Evolutionary conservation across 208 protist species (phyloP).

Genomic region (Dictyostelium gargantuum): DNA sequence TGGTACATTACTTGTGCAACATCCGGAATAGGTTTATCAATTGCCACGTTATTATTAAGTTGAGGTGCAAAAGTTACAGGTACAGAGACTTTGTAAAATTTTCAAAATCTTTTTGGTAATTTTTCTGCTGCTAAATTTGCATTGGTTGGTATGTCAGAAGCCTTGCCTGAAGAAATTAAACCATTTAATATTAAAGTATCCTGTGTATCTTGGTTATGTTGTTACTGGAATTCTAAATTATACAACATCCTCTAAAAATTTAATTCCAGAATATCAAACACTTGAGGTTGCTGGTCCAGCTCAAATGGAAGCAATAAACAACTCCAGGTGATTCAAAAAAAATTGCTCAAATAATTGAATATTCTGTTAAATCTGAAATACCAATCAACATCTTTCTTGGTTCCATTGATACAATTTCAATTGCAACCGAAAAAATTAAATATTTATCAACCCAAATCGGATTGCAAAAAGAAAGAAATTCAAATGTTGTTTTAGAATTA

Average conservation of each 20-base stretch:
- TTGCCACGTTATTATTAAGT: neutral
- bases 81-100: neutral
- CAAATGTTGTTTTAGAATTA: neutral
- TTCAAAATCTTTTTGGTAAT: neutral
- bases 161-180: neutral
- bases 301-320: too few relatives aligned
- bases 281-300: neutral
- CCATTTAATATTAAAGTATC: slow-evolving; percentile 28
- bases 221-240: neutral
- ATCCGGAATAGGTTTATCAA: neutral
- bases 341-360: neutral
- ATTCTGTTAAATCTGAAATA: neutral
- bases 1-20: neutral
- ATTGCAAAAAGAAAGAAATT: neutral
- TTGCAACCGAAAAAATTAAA: neutral
- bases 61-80: neutral
- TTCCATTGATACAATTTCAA: neutral
- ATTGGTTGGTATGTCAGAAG: neutral
- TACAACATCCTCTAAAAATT: neutral
- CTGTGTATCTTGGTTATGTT: neutral
- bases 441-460: neutral
- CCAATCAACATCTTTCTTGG: neutral
- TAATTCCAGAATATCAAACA: neutral
- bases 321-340: neutral
- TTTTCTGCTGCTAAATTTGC: slow-evolving; percentile 6